phyloP scores from a whole-genome alignment of 805 yeast genomes.

The Wickerhamomyces mucosus region DNA sequence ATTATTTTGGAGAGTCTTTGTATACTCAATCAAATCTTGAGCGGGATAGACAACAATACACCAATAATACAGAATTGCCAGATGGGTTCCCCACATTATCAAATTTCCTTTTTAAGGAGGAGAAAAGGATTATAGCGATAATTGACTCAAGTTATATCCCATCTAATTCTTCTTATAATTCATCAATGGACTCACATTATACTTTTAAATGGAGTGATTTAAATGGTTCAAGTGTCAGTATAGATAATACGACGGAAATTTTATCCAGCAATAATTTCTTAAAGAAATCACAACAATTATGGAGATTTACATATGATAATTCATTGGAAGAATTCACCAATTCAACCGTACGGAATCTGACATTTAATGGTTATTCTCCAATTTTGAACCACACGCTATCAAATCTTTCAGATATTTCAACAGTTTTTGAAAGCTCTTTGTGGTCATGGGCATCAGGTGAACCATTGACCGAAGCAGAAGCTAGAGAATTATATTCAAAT shows the following conservation, averaged over 20 bases:
- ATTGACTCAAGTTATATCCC: constrained; percentile 22
- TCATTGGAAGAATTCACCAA: constrained; percentile 33
- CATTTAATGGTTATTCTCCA: constrained; percentile 59
- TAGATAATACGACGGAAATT: too few species aligned
- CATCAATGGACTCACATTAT: constrained; percentile 11
- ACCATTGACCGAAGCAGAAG: constrained; percentile 29
- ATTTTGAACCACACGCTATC: constrained; percentile 35
- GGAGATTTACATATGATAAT: constrained; percentile 34
- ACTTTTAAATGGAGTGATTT: constrained; percentile 17
- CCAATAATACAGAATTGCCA: constrained; percentile 11
- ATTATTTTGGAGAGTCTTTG: constrained; percentile 13
- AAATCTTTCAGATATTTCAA: constrained; percentile 20
- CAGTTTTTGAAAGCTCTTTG: constrained; percentile 25
- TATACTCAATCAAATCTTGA: constrained; percentile 22
- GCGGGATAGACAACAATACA: constrained; percentile 14
- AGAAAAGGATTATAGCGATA: constrained; percentile 28
- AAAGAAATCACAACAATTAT: constrained; percentile 14
- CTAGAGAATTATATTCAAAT: constrained; percentile 8
- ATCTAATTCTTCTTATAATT: constrained; percentile 23
- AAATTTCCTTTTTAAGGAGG: constrained; percentile 24
- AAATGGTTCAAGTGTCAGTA: constrained; percentile 13
- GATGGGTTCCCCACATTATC: constrained; percentile 27
- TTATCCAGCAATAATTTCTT: neutral
- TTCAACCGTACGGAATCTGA: constrained; percentile 26
- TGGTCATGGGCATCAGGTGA: constrained; percentile 74